Conservation (phyloP, 352 stramenopile species). For the Phytophthora cryptogea region DNA sequence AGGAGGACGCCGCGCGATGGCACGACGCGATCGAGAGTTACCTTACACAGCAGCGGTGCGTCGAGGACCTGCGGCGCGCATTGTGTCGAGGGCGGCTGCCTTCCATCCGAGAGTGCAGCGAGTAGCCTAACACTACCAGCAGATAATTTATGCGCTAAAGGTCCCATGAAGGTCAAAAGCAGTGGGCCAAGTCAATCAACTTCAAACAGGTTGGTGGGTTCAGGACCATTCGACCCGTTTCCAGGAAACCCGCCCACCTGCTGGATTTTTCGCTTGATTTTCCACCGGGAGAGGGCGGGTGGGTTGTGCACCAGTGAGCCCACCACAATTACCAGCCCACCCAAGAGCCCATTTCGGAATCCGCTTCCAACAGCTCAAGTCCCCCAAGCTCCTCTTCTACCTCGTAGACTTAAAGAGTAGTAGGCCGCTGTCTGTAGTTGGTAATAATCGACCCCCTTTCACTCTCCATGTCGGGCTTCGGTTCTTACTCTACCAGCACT, state of each 20-base stretch:
- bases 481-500: not conserved
- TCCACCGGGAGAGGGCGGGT: not conserved
- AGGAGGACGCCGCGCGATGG: conserved; percentile 57
- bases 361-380: conserved; percentile 17
- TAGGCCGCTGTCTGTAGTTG: conserved; percentile 1
- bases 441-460: conserved; percentile 20
- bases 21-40: conserved; percentile 60
- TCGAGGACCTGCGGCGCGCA: conserved; percentile 53
- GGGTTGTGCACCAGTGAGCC: not conserved
- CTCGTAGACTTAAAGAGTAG: no score
- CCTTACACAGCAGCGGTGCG: conserved; percentile 44
- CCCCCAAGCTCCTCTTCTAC: conserved; percentile 4
- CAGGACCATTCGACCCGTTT: not conserved
- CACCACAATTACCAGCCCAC: not conserved
- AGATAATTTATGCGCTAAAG: conserved; percentile 18
- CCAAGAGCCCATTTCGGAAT: conserved; percentile 26
- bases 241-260: not conserved
- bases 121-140: conserved; percentile 22
- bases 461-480: conserved; percentile 13
- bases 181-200: not conserved
- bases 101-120: conserved; percentile 54
- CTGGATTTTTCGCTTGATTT: conserved; percentile 19
- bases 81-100: conserved; percentile 47
- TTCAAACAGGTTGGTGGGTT: not conserved
- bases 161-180: no score